These are phyloP conservation scores for Azolla pinnata DNA, from an alignment of 75 land plant genomes.

Conservation along the genomic window DNA sequence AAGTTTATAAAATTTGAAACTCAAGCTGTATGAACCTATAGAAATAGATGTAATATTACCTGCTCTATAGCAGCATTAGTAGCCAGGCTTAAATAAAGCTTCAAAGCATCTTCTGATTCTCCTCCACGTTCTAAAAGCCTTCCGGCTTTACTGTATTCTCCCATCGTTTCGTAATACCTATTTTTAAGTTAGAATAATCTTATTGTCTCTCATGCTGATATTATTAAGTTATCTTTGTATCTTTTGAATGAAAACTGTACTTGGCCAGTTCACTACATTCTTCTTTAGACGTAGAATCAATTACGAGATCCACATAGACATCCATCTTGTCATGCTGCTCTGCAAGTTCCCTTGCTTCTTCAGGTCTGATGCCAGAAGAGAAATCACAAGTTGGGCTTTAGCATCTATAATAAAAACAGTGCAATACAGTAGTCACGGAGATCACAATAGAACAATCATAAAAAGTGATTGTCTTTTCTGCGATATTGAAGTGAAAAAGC, in stretches of 20 bases:
- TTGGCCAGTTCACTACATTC: slow-evolving; percentile 22
- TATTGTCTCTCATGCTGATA: background rate
- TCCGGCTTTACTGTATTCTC: slow-evolving; percentile 18
- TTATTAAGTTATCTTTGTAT: background rate
- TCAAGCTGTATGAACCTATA: background rate
- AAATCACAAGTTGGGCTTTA: background rate
- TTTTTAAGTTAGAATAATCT: background rate
- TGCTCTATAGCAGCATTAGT: slow-evolving; percentile 23
- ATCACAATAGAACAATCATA: no score
- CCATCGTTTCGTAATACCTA: slow-evolving; percentile 33
- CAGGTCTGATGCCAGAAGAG: slow-evolving; percentile 7
- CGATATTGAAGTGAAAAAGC: no score
- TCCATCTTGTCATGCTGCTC: slow-evolving; percentile 31
- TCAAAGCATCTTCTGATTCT: slow-evolving; percentile 19
- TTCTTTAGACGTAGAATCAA: slow-evolving; percentile 23
- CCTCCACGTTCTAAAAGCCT: slow-evolving; percentile 19
- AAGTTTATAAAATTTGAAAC: background rate
- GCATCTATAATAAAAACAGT: no score
- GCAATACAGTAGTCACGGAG: no score
- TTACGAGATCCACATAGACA: slow-evolving; percentile 17
- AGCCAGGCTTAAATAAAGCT: slow-evolving; percentile 16
- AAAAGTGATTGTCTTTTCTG: no score
- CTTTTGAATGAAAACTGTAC: slow-evolving; percentile 12
- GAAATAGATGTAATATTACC: slow-evolving; percentile 7
- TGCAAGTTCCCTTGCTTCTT: slow-evolving; percentile 28